Evolutionary conservation across 768 basidiomycete species (phyloP).

Genomic region (Tylopilus intermedius): DNA sequence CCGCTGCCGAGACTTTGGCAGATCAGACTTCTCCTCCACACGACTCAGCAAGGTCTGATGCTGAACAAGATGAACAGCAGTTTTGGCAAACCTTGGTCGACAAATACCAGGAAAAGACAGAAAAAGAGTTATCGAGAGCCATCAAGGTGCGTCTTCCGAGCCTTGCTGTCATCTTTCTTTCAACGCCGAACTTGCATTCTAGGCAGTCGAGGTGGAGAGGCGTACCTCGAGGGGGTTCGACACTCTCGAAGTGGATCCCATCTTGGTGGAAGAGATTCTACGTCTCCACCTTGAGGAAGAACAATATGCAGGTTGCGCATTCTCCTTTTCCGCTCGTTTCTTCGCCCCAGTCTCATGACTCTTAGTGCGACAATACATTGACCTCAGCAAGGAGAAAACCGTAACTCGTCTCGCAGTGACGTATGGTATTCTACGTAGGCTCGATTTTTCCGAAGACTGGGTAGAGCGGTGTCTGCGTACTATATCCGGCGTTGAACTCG

Average conservation of each 20-base stretch:
- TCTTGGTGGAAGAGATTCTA: conserved; percentile 56
- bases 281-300: conserved; percentile 41
- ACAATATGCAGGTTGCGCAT: conserved; percentile 27
- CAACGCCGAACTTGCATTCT: neutral
- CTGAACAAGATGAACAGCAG: conserved; percentile 45
- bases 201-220: conserved; percentile 77
- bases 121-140: conserved; percentile 72
- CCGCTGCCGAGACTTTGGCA: conserved; percentile 2
- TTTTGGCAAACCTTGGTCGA: conserved; percentile 72
- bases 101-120: conserved; percentile 78
- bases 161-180: neutral
- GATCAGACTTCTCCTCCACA: conserved; percentile 7
- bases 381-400: conserved; percentile 67
- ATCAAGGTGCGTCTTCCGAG: conserved; percentile 51
- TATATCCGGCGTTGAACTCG: conserved; percentile 67
- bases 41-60: conserved; percentile 28
- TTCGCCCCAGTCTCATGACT: conserved; percentile 1
- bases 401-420: conserved; percentile 69
- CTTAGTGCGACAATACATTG: conserved; percentile 24
- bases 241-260: conserved; percentile 56
- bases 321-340: neutral
- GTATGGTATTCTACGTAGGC: conserved; percentile 72
- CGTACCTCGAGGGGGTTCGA: conserved; percentile 63
- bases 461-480: conserved; percentile 67
- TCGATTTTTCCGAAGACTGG: conserved; percentile 67